Base-by-base conservation (phyloP, 2,329 filamentous ascomycete species). In the Fusarium humuli region DNA sequence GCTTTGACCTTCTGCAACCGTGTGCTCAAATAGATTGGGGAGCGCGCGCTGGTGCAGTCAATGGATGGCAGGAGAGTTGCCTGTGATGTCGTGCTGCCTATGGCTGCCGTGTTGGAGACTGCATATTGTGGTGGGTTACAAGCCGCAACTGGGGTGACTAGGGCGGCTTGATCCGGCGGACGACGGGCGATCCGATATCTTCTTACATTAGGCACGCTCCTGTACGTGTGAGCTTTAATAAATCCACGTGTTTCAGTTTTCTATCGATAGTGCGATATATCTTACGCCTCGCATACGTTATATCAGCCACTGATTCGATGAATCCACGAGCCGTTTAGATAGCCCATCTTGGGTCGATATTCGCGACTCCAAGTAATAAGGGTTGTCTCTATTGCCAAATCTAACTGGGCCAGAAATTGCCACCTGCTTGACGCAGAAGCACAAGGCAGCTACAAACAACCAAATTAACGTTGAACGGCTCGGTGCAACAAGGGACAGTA, bases 141-240 rank as follows among this genome's bases (percentile, higher is more conserved):
- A 48, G 18, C 52, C 44, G 46, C 45, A 45, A 44, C 42, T 49
- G 34, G 41, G 29, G 32, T 55, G 57, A 44, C 42, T 53, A 25
- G 44, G 40, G 41, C 59, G 59, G 65, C 54, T 55, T 73, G 61
- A 68, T 70, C 65, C 61, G 48, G 71, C 57, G 44, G 47, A 30
- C 27, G 41, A 49, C 25, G 37, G 56, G 37, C 55, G 58, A 72
- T 72, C 69, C 46, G 54, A 70, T 59, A 56, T 45, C 32, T 40
- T 18, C 34, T 37, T 18, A n/a, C 16, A 37, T 37, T 37, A 37
- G 34, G 9, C 44, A 57, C 44, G 50, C 23, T 40, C 40, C n/a
- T 54, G 32, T 46, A 45, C 23, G 30, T 44, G 47, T 42, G 47
- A 47, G 57, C 45, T 68, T 62, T 50, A 18, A 45, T 54, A 20